Percentiles rank a stretch among this genome's conserved stretches.
These are phyloP conservation scores for Calonectria pseudoturangicola DNA, from an alignment of 2,329 filamentous ascomycete species.

Conservation along the genomic window DNA sequence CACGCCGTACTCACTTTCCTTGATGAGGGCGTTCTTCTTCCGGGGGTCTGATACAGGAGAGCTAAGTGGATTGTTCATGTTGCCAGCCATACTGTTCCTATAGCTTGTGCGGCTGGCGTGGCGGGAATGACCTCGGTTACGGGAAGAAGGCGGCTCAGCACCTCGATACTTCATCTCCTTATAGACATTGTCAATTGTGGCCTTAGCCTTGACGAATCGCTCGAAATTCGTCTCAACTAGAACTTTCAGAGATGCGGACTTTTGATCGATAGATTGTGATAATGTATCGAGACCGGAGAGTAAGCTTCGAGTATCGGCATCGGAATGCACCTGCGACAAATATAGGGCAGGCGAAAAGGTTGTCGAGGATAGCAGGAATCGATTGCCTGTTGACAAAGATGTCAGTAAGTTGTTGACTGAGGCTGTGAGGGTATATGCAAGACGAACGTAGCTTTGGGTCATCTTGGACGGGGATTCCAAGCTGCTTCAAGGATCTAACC, in stretches of 20 bases:
- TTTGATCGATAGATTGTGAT: slow-evolving; percentile 95
- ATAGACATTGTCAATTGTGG: slow-evolving; percentile 99
- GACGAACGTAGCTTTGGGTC: slow-evolving; percentile 83
- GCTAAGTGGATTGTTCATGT: slow-evolving; percentile 62
- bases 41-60: slow-evolving; percentile 71
- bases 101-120: slow-evolving; percentile 81
- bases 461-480: slow-evolving; percentile 89
- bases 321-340: slow-evolving; percentile 91
- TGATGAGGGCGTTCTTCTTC: slow-evolving; percentile 92
- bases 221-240: slow-evolving; percentile 99
- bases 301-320: slow-evolving; percentile 87
- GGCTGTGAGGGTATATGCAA: slow-evolving; percentile 27
- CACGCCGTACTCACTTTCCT: slow-evolving; percentile 94
- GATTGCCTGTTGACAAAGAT: slow-evolving; percentile 77
- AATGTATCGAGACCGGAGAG: slow-evolving; percentile 89
- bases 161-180: slow-evolving; percentile 93
- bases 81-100: slow-evolving; percentile 69
- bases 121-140: slow-evolving; percentile 74
- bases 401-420: slow-evolving; percentile 42
- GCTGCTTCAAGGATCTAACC: slow-evolving; percentile 83
- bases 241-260: slow-evolving; percentile 96
- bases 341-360: slow-evolving; percentile 95
- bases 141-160: slow-evolving; percentile 69
- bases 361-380: slow-evolving; percentile 95
- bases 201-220: slow-evolving; percentile 96